phyloP scores from a whole-genome alignment of 2,329 filamentous ascomycete species.

The Davidsoniella australis region DNA sequence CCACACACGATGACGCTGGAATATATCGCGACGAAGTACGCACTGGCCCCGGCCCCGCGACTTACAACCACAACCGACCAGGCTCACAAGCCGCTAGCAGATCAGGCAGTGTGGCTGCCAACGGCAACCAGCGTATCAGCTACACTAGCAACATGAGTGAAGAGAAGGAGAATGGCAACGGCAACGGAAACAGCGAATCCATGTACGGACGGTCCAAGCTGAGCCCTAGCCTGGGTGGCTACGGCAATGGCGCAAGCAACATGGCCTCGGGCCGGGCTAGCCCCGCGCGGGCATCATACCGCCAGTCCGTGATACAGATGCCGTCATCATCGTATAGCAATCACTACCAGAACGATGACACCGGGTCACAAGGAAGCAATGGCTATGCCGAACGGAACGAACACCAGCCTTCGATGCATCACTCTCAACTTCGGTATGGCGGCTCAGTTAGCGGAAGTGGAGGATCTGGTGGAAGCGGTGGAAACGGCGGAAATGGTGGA shows the following conservation, averaged over 20 bases:
- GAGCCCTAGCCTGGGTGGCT: conserved; percentile 34
- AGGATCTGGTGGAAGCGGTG: neutral
- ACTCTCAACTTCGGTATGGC: too few relatives aligned
- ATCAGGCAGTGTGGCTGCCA: conserved; percentile 16
- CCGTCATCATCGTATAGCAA: conserved; percentile 6
- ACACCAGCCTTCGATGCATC: neutral
- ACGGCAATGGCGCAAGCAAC: conserved; percentile 18
- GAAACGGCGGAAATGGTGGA: neutral
- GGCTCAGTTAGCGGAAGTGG: too few relatives aligned
- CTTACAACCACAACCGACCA: conserved; percentile 4
- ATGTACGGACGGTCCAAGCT: conserved; percentile 33
- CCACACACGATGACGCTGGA: conserved; percentile 25
- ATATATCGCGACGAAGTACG: conserved; percentile 37
- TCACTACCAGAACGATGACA: conserved; percentile 5
- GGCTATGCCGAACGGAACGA: neutral
- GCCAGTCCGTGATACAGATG: conserved; percentile 22
- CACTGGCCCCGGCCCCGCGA: conserved; percentile 16
- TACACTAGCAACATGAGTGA: conserved; percentile 51
- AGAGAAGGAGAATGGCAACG: conserved; percentile 51
- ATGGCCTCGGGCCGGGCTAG: conserved; percentile 40
- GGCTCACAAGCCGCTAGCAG: conserved; percentile 6
- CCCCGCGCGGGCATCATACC: conserved; percentile 33
- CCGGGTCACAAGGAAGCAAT: conserved; percentile 8
- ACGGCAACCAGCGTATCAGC: conserved; percentile 35
- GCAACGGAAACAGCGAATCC: conserved; percentile 18